These are phyloP conservation scores for Aspergillus novoparasiticus DNA, from an alignment of 2,329 filamentous ascomycete genomes.

Conservation along the genomic window DNA sequence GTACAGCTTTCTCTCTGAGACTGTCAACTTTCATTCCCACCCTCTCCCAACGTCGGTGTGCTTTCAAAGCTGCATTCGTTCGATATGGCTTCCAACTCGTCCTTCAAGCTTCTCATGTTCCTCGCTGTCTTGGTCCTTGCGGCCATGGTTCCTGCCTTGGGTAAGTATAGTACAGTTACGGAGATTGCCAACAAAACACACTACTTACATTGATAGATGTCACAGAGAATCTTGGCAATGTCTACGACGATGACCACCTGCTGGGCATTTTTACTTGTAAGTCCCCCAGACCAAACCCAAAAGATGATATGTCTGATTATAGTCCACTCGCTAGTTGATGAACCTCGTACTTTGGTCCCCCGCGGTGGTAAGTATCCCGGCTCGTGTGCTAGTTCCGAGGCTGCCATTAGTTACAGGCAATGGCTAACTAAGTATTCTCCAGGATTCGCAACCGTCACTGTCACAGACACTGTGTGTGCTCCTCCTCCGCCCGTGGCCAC, in stretches of 20 bases:
- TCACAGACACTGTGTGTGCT: slow-evolving; percentile 27
- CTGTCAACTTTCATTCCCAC: slow-evolving; percentile 4
- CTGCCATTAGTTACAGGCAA: neutral
- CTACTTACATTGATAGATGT: slow-evolving; percentile 4
- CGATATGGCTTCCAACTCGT: slow-evolving; percentile 16
- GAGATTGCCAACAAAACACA: neutral
- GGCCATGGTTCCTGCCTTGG: slow-evolving; percentile 14
- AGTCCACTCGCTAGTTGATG: neutral
- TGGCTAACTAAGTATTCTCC: neutral
- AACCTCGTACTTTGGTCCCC: neutral
- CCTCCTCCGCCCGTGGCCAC: neutral
- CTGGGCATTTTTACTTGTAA: slow-evolving; percentile 8
- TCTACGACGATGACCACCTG: slow-evolving; percentile 3
- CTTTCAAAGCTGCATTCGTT: neutral
- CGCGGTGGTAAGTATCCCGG: slow-evolving; percentile 9
- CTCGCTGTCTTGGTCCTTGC: slow-evolving; percentile 26
- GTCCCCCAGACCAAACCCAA: neutral
- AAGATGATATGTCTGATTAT: neutral
- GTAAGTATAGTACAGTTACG: slow-evolving; percentile 17
- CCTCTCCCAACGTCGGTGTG: neutral
- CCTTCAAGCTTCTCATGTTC: slow-evolving; percentile 21
- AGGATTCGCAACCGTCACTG: slow-evolving; percentile 21
- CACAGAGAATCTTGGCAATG: neutral
- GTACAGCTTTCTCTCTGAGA: neutral
- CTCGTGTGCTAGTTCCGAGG: too few species aligned